phyloP scores from a whole-genome alignment of 2,329 filamentous ascomycete genomes.

The Tolypocladium ovalisporum region DNA sequence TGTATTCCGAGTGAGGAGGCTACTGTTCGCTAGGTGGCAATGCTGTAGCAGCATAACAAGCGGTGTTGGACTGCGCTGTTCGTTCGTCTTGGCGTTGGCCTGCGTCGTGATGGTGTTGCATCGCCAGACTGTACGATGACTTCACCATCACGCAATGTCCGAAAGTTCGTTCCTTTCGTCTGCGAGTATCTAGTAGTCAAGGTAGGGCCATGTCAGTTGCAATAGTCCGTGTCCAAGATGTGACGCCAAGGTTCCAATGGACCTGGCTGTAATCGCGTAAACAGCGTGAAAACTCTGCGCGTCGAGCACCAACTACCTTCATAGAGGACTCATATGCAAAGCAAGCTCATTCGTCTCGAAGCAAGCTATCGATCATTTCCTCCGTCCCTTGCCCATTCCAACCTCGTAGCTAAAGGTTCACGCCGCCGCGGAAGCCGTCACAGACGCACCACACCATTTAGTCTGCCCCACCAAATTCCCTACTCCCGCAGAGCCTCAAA shows the following conservation, averaged over 20 bases:
- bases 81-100: no score
- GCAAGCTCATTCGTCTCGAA: neutral
- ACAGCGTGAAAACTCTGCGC: neutral
- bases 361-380: neutral
- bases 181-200: no score
- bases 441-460: neutral
- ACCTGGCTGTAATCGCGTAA: neutral
- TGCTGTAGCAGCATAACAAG: no score
- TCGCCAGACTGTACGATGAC: neutral
- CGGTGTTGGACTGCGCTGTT: neutral
- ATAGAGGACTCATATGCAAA: neutral
- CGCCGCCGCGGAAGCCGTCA: neutral
- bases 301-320: neutral
- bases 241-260: neutral
- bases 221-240: neutral
- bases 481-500: neutral
- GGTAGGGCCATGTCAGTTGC: neutral
- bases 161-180: no score
- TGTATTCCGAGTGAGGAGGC: neutral
- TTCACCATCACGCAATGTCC: neutral
- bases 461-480: neutral
- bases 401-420: neutral
- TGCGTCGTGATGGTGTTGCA: neutral
- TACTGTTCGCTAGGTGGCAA: no score
- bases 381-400: neutral